phyloP scores from a whole-genome alignment of 2,329 filamentous ascomycete genomes.

The Pleoardoris graminearum region DNA sequence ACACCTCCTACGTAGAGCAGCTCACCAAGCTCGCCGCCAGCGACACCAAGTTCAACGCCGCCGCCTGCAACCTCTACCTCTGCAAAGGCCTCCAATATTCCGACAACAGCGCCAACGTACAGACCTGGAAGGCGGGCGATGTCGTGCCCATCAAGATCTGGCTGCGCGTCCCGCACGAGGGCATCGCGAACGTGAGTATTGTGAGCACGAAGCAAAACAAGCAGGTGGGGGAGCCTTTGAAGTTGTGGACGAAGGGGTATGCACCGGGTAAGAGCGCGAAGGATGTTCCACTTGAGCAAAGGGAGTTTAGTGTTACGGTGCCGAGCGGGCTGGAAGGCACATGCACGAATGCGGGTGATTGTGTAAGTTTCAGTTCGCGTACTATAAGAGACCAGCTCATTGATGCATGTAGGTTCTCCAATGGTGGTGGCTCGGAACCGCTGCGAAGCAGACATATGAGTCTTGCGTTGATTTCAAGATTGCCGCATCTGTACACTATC shows the following conservation, averaged over 20 bases:
- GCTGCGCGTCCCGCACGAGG: slow-evolving; percentile 55
- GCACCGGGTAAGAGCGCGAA: slow-evolving; percentile 23
- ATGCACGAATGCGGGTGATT: slow-evolving; percentile 53
- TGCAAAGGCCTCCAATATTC: slow-evolving; percentile 61
- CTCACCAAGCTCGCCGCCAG: slow-evolving; percentile 22
- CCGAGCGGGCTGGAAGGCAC: slow-evolving; percentile 49
- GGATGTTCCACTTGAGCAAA: slow-evolving; percentile 47
- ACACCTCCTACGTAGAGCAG: slow-evolving; percentile 32
- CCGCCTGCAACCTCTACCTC: slow-evolving; percentile 54
- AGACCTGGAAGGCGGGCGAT: slow-evolving; percentile 54
- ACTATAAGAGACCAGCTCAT: slow-evolving; percentile 1
- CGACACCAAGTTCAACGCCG: slow-evolving; percentile 47
- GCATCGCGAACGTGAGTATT: slow-evolving; percentile 60
- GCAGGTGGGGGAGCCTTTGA: slow-evolving; percentile 49
- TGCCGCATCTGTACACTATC: slow-evolving; percentile 10
- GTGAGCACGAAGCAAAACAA: slow-evolving; percentile 57
- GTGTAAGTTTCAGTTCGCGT: slow-evolving; percentile 31
- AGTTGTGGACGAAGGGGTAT: slow-evolving; percentile 38
- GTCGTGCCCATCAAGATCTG: slow-evolving; percentile 49
- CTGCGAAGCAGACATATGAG: slow-evolving; percentile 64
- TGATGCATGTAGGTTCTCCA: slow-evolving; percentile 25
- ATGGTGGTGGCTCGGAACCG: slow-evolving; percentile 51
- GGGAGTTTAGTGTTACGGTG: slow-evolving; percentile 54
- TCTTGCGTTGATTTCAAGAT: slow-evolving; percentile 62
- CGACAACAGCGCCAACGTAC: slow-evolving; percentile 58